These are phyloP conservation scores for Rhizoclosmatium globosum DNA, from an alignment of 192 early-diverging fungal species.

Conservation along the genomic window DNA sequence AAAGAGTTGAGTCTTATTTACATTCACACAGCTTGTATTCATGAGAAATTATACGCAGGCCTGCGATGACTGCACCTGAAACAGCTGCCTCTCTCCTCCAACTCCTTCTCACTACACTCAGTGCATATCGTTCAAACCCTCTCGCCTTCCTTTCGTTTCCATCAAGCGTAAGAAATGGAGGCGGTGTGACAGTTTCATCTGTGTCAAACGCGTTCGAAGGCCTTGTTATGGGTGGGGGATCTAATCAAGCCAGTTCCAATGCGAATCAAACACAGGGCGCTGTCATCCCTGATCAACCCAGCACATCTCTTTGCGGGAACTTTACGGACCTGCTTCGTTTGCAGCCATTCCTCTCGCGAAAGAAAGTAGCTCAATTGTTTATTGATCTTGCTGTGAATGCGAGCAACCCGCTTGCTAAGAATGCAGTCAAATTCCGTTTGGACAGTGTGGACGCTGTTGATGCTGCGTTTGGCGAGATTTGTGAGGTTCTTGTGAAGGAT, in stretches of 20 bases:
- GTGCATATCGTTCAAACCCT: constrained; percentile 68
- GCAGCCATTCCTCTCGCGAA: constrained; percentile 84
- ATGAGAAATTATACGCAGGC: constrained; percentile 8
- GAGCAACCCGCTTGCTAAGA: not conserved
- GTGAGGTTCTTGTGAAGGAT: constrained; percentile 82
- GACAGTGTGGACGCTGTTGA: constrained; percentile 77
- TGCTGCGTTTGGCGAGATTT: constrained; percentile 79
- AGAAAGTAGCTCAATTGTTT: constrained; percentile 82
- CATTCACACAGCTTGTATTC: not conserved
- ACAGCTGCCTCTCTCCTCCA: constrained; percentile 80
- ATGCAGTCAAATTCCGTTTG: constrained; percentile 55
- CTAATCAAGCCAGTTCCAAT: constrained; percentile 47
- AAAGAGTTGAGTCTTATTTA: constrained; percentile 26
- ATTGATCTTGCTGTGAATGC: constrained; percentile 44
- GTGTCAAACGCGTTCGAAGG: constrained; percentile 9
- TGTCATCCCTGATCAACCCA: constrained; percentile 2
- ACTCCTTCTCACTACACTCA: constrained; percentile 84
- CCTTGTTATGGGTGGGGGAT: not conserved
- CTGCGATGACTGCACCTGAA: constrained; percentile 27
- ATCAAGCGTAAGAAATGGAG: constrained; percentile 38
- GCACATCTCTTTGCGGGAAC: constrained; percentile 74
- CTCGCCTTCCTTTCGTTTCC: constrained; percentile 62
- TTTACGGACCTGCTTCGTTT: constrained; percentile 85
- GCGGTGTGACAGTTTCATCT: not conserved
- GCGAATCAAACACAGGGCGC: not conserved